Base-by-base conservation (phyloP, 2,329 filamentous ascomycete genomes). In the Pseudocercospora crystallina region DNA sequence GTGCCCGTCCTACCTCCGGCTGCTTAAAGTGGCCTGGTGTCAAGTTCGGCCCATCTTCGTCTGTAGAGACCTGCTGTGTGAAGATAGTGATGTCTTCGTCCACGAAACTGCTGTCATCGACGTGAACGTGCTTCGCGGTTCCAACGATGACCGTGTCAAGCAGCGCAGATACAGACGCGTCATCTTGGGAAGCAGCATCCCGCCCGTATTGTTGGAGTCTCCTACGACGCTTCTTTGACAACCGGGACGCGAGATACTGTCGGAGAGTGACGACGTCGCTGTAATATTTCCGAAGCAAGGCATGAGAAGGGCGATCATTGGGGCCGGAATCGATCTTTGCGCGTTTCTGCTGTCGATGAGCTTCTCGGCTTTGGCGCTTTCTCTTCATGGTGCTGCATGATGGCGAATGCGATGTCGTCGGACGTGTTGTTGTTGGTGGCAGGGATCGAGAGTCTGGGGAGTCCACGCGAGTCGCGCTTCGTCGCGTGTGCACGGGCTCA, bases 121-220 rank as follows among this genome's bases (percentile, higher is more conserved):
- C 30, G 8, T 49, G 29, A 12, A 80, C 58, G 17, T 66, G 57
- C 44, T 69, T 63, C 38, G 65, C 58, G 11, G 77, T 68, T 31
- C 86, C 87, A 35, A 95, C 78, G 12, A 94, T 68, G 1, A 83
- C 84, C 1, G 77, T 78, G 69, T 94, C 88, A 31, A 95, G 80
- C 20, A 92, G 69, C 2, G 66, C 65, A 4, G 74, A 76, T 9
- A 91, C 65, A 29, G 67, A 69, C 12, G 13, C 11, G 5, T 61
- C 54, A 10, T 14, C 15, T 5, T 54, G 37, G n/a, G 9, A 12
- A 5, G 17, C 10, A 11, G 20, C 41, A 49, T 54, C 54, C 38
- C 38, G 47, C 12, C 61, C 62, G 47, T 62, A 64, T 29, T 58
- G 57, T 35, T 59, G 56, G 9, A 65, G 42, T 51, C 51, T 50